Evolutionary conservation across 169 alveolate genomes (phyloP).

Genomic region (Eimeria sp.): DNA sequence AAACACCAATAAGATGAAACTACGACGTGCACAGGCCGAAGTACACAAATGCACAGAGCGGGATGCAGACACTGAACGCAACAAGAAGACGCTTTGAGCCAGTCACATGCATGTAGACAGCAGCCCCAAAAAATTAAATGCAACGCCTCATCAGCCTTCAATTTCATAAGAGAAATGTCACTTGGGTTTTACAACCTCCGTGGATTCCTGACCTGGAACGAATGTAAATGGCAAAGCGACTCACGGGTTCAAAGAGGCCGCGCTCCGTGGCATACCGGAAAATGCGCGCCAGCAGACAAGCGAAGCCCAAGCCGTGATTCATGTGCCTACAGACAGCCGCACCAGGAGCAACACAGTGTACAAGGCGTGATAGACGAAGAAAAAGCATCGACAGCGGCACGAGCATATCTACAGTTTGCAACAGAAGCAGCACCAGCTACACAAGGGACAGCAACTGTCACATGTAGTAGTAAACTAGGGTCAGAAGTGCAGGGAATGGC

Average conservation of each 20-base stretch:
- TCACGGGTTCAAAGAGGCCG: conserved; percentile 66
- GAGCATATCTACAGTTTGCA: background rate
- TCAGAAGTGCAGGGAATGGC: background rate
- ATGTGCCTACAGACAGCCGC: conserved; percentile 71
- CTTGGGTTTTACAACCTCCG: background rate
- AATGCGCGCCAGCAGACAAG: conserved; percentile 83
- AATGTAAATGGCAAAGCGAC: background rate
- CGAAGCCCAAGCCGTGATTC: conserved; percentile 85
- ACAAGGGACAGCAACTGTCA: background rate
- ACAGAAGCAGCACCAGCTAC: background rate
- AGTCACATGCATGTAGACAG: background rate
- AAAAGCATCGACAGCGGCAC: background rate
- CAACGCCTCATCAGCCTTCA: background rate
- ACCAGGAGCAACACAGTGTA: background rate
- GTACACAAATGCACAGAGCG: background rate
- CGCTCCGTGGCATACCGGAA: conserved; percentile 82
- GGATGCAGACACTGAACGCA: background rate
- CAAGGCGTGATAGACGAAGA: background rate
- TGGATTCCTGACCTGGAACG: background rate
- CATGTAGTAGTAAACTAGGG: background rate
- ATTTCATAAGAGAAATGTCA: background rate
- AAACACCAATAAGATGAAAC: background rate
- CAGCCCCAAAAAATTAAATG: background rate
- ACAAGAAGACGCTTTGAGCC: background rate
- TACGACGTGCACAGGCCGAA: background rate